Conservation (phyloP, 352 stramenopile genomes). For the Globisporangium iwayamae region DNA sequence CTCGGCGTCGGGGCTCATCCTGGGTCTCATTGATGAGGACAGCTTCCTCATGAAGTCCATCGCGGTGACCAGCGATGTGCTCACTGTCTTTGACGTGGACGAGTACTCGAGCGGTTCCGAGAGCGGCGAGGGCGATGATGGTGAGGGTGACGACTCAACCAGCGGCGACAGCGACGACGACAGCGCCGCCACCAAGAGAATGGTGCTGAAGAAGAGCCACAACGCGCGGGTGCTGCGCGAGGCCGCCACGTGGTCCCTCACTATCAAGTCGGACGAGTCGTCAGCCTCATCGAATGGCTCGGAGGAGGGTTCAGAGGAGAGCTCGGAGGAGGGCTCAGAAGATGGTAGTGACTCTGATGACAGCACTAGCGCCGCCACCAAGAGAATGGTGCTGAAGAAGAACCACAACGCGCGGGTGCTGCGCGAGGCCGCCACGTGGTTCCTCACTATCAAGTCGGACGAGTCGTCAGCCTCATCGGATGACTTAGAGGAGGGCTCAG, state of each 20-base stretch:
- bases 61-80: background rate
- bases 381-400: background rate
- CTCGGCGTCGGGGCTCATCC: background rate
- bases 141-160: slow-evolving; percentile 6
- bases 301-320: no score
- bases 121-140: no score
- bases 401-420: background rate
- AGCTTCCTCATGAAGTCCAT: background rate
- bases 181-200: slow-evolving; percentile 4
- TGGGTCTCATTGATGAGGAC: background rate
- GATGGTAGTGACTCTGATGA: no score
- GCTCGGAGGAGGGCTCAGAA: background rate
- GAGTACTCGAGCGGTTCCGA: background rate
- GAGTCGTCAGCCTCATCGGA: no score
- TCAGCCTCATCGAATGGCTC: background rate
- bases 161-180: slow-evolving; percentile 28
- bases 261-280: background rate
- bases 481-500: background rate
- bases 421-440: background rate
- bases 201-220: background rate
- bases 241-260: background rate
- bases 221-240: background rate
- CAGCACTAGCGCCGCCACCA: no score
- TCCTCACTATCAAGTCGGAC: background rate
- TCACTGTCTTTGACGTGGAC: background rate